Percentiles rank a stretch among this genome's conserved stretches.
phyloP scores from a whole-genome alignment of 2,329 filamentous ascomycete genomes.

The Cercospora janseana region DNA sequence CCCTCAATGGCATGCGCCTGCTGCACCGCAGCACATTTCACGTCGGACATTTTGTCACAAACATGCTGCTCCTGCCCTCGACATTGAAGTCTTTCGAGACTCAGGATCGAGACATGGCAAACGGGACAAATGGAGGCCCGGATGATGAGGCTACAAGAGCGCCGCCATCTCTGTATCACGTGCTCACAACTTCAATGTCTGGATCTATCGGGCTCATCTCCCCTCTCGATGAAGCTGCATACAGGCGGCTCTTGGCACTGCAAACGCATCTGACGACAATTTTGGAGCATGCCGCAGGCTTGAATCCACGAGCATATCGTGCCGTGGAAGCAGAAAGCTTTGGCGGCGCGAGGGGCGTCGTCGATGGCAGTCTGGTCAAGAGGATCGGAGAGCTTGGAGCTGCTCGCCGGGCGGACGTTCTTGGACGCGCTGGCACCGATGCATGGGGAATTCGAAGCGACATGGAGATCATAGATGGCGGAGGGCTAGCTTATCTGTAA shows the following conservation, averaged over 20 bases:
- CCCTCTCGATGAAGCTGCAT: conserved; percentile 73
- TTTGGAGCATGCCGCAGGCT: conserved; percentile 71
- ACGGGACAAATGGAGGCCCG: conserved; percentile 33
- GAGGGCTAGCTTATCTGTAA: conserved; percentile 55
- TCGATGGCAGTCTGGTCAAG: conserved; percentile 74
- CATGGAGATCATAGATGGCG: conserved; percentile 63
- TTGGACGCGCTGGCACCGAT: conserved; percentile 68
- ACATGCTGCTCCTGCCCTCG: conserved; percentile 72
- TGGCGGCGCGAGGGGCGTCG: conserved; percentile 60
- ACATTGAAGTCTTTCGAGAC: conserved; percentile 51
- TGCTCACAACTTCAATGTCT: conserved; percentile 71
- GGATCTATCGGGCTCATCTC: conserved; percentile 76
- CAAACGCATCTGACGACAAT: conserved; percentile 75
- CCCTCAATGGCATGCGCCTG: conserved; percentile 81
- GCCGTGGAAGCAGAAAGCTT: conserved; percentile 45
- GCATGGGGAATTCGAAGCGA: conserved; percentile 68
- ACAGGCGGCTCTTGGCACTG: conserved; percentile 78
- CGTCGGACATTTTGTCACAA: conserved; percentile 73
- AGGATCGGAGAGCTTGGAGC: conserved; percentile 75
- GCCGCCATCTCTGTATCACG: conserved; percentile 42
- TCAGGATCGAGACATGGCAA: conserved; percentile 26
- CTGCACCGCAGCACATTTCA: conserved; percentile 87
- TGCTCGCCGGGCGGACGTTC: conserved; percentile 68
- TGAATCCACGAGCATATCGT: conserved; percentile 81
- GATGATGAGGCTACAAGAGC: conserved; percentile 26